Evolutionary conservation across 495 filamentous ascomycete species (phyloP).

Genomic region (Hypoxylon crocopeplum): DNA sequence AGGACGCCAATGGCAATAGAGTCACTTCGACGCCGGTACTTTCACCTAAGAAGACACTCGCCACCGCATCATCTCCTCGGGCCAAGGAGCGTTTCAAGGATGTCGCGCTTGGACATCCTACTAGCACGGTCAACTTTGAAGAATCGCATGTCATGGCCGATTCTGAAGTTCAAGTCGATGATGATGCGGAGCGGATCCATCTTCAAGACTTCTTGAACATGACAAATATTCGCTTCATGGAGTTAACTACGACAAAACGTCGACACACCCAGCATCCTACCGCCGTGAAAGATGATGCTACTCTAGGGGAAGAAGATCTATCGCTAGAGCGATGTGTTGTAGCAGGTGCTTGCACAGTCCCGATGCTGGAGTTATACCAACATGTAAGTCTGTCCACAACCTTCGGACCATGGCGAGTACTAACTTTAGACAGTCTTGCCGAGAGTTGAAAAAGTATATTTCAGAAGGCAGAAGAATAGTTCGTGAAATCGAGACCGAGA

Average conservation of each 20-base stretch:
- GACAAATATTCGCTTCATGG: conserved; percentile 97
- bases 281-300: conserved; percentile 46
- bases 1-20: conserved; percentile 31
- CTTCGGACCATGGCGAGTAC: conserved; percentile 13
- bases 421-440: conserved; percentile 72
- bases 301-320: conserved; percentile 53
- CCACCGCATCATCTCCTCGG: conserved; percentile 54
- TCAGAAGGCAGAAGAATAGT: conserved; percentile 87
- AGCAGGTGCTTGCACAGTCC: conserved; percentile 88
- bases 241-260: conserved; percentile 88
- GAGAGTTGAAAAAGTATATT: conserved; percentile 93
- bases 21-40: conserved; percentile 49
- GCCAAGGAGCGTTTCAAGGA: conserved; percentile 59
- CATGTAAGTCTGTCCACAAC: conserved; percentile 65
- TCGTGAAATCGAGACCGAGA: conserved; percentile 85
- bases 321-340: conserved; percentile 80
- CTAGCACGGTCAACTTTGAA: conserved; percentile 55
- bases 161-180: conserved; percentile 47
- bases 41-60: conserved; percentile 53
- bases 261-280: conserved; percentile 78
- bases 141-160: conserved; percentile 45
- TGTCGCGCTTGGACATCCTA: conserved; percentile 49
- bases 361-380: conserved; percentile 92
- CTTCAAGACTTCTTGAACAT: conserved; percentile 92
- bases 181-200: conserved; percentile 71